These are phyloP conservation scores for Ceratocystis alfenasii DNA, from an alignment of 2,329 filamentous ascomycete species.

Conservation along the genomic window DNA sequence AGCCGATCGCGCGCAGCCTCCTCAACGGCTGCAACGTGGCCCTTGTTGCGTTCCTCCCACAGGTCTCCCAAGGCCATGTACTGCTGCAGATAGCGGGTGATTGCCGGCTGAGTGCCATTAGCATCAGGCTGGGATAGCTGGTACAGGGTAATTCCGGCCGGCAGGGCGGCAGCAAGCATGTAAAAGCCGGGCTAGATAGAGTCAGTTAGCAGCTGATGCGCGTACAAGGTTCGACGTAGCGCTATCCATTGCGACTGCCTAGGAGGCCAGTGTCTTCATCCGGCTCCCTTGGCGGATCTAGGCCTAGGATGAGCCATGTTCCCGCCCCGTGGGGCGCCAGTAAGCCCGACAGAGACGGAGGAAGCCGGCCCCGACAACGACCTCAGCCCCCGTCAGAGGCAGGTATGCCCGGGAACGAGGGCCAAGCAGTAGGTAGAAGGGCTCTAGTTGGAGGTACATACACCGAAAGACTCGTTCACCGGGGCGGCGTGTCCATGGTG, in stretches of 20 bases:
- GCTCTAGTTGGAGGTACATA: conserved; percentile 31
- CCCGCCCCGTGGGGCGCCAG: not conserved
- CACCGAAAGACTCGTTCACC: conserved; percentile 45
- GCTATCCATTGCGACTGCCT: too few species aligned
- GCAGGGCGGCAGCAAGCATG: conserved; percentile 35
- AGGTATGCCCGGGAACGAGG: not conserved
- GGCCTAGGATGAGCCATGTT: not conserved
- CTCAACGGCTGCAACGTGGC: conserved; percentile 41
- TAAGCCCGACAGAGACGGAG: not conserved
- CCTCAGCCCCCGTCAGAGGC: not conserved
- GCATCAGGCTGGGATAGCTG: conserved; percentile 37
- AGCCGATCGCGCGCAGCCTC: conserved; percentile 48
- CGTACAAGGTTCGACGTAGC: too few species aligned
- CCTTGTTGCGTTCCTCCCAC: conserved; percentile 42
- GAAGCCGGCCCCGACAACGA: too few species aligned
- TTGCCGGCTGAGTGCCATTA: conserved; percentile 39
- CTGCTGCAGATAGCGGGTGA: conserved; percentile 37
- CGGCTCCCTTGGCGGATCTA: not conserved
- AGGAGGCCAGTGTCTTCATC: too few species aligned
- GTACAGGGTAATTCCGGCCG: conserved; percentile 37
- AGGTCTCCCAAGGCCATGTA: conserved; percentile 36
- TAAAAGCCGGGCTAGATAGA: conserved; percentile 38
- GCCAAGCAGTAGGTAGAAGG: not conserved
- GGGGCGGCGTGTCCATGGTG: conserved; percentile 35
- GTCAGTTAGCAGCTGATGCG: not conserved